Conservation (phyloP, 2,329 filamentous ascomycete genomes). For the Aplosporella prunicola region DNA sequence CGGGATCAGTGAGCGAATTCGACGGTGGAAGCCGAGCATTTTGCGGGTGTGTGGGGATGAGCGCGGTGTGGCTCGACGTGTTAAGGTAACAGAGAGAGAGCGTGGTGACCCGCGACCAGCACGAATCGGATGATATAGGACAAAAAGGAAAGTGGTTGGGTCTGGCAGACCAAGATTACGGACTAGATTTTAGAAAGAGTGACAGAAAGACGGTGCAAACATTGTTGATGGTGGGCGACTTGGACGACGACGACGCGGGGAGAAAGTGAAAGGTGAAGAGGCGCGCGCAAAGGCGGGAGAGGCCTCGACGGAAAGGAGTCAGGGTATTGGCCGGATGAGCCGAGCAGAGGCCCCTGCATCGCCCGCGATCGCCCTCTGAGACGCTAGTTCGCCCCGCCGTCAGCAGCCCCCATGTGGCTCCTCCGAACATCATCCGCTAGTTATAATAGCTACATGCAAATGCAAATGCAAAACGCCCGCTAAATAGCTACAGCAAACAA, state of each 20-base stretch:
- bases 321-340: no score
- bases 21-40: constrained; percentile 37
- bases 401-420: no score
- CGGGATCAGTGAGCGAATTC: constrained; percentile 34
- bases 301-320: no score
- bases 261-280: not conserved
- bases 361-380: no score
- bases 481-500: no score
- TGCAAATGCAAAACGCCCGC: constrained; percentile 11
- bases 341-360: no score
- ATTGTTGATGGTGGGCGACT: constrained; percentile 8
- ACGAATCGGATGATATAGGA: constrained; percentile 1
- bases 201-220: constrained; percentile 9
- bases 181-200: constrained; percentile 9
- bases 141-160: constrained; percentile 3
- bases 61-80: not conserved
- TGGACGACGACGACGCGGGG: no score
- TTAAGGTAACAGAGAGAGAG: constrained; percentile 5
- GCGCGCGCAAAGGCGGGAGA: no score
- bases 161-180: no score
- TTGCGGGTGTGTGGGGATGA: not conserved
- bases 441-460: not conserved
- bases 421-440: no score
- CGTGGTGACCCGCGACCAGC: constrained; percentile 8
- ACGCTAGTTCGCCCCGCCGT: no score